Evolutionary conservation across 2,329 filamentous ascomycete genomes (phyloP).

Genomic region (Thelonectria blattea): DNA sequence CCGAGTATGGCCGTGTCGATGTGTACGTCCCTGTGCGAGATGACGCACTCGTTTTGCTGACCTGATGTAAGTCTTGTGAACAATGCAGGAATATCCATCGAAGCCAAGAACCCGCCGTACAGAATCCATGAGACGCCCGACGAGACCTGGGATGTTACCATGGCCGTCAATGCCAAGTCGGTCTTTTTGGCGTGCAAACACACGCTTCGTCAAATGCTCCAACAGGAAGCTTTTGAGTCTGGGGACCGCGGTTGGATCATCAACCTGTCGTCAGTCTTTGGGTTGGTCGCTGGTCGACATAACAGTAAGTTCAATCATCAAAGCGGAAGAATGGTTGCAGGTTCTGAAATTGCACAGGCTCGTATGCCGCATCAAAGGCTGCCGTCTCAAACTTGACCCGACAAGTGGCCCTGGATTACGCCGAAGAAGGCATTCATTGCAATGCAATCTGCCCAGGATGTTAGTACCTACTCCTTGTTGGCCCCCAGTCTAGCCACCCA

Average conservation of each 20-base stretch:
- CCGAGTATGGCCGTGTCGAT: constrained; percentile 31
- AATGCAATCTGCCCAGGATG: constrained; percentile 62
- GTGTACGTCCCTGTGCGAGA: constrained; percentile 35
- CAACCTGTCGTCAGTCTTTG: constrained; percentile 53
- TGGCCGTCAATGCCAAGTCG: constrained; percentile 46
- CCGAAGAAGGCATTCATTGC: constrained; percentile 53
- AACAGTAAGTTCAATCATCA: constrained; percentile 29
- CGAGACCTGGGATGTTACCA: constrained; percentile 50
- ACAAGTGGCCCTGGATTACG: constrained; percentile 57
- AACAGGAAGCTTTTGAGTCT: constrained; percentile 47
- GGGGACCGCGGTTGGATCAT: constrained; percentile 57
- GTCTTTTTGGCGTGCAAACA: constrained; percentile 53
- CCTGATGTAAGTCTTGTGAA: constrained; percentile 41
- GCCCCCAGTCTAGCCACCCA: background rate
- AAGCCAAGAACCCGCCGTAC: constrained; percentile 40
- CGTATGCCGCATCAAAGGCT: constrained; percentile 57
- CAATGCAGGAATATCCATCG: constrained; percentile 51
- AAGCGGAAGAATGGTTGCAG: constrained; percentile 15
- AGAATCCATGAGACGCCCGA: constrained; percentile 55
- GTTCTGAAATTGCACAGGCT: constrained; percentile 25
- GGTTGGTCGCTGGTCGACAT: constrained; percentile 41
- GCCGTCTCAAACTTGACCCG: constrained; percentile 57
- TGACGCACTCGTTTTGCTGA: constrained; percentile 35
- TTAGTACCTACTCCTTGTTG: constrained; percentile 7
- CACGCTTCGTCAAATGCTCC: constrained; percentile 55